A percentile compares a stretch with the other conserved stretches of the same genome.
These are phyloP conservation scores for Collariella sp. DNA, from an alignment of 495 filamentous ascomycete species.

Conservation along the genomic window DNA sequence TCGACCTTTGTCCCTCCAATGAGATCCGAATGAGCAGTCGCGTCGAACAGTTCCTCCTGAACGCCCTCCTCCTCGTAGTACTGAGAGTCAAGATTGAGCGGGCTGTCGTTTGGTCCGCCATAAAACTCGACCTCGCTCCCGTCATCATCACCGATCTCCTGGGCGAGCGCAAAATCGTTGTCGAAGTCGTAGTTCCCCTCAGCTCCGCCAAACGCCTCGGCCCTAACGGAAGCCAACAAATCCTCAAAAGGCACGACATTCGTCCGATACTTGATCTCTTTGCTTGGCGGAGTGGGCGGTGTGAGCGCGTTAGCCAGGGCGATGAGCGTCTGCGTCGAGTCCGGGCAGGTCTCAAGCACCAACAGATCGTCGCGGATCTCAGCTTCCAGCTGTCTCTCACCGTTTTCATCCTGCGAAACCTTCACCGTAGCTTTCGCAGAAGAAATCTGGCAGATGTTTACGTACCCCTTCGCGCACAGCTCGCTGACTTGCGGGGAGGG, in stretches of 20 bases:
- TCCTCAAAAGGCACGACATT: conserved; percentile 77
- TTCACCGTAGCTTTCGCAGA: conserved; percentile 60
- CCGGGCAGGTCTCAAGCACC: conserved; percentile 89
- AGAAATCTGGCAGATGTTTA: conserved; percentile 76
- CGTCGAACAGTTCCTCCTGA: conserved; percentile 36
- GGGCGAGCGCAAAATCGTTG: conserved; percentile 42
- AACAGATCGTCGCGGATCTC: conserved; percentile 78
- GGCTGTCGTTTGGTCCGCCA: conserved; percentile 27
- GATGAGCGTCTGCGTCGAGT: conserved; percentile 91
- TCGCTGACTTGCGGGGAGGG: conserved; percentile 54
- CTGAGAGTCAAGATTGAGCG: conserved; percentile 32
- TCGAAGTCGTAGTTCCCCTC: conserved; percentile 51
- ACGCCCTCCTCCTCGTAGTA: conserved; percentile 31
- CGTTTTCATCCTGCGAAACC: conserved; percentile 40
- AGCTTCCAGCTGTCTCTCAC: conserved; percentile 61
- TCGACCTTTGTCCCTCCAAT: conserved; percentile 32
- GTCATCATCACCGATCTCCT: conserved; percentile 28
- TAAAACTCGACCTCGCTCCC: conserved; percentile 31
- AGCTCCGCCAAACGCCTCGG: conserved; percentile 61
- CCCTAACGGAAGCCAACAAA: conserved; percentile 81
- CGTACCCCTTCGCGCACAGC: conserved; percentile 65
- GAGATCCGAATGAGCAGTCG: conserved; percentile 27
- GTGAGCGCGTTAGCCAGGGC: conserved; percentile 69
- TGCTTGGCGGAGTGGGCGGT: conserved; percentile 72
- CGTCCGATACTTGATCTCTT: conserved; percentile 77